Evolutionary conservation across 2,329 filamentous ascomycete genomes (phyloP).

Genomic region (Ophiostoma himal-ulmi): DNA sequence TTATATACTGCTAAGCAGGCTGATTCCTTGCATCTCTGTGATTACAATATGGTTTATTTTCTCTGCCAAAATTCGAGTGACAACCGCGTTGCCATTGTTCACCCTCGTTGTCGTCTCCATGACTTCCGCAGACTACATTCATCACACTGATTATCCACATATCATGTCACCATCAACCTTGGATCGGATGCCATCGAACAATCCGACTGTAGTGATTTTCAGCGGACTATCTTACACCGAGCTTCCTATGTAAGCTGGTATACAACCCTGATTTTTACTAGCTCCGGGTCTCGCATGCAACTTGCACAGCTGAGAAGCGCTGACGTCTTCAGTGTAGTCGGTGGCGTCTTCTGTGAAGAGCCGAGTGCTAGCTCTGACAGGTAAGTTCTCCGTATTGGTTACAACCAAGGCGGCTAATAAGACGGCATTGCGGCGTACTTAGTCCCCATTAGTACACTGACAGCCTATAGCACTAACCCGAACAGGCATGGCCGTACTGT

Average conservation of each 20-base stretch:
- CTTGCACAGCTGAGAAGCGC: not conserved
- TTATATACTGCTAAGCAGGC: not conserved
- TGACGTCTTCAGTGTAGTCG: not conserved
- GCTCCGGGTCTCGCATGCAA: not conserved
- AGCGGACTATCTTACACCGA: not conserved
- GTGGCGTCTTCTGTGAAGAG: constrained; percentile 1
- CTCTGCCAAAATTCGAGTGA: not conserved
- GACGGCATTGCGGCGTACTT: not conserved
- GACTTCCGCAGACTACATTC: not conserved
- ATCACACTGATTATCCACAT: not conserved
- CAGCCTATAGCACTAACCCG: not conserved
- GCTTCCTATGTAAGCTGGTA: not conserved
- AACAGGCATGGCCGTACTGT: not conserved
- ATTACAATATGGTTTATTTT: not conserved
- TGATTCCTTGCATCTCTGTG: not conserved
- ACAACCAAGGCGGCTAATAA: not conserved
- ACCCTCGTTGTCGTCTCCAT: not conserved
- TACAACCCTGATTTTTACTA: not conserved
- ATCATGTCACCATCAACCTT: not conserved
- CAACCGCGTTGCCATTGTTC: not conserved
- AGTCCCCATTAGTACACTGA: not conserved
- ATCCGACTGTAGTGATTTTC: not conserved
- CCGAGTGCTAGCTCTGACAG: not conserved
- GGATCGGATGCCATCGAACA: not conserved
- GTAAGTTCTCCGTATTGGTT: not conserved